Base-by-base conservation (phyloP, 345 rosid genomes). In the Mangifera indica region DNA sequence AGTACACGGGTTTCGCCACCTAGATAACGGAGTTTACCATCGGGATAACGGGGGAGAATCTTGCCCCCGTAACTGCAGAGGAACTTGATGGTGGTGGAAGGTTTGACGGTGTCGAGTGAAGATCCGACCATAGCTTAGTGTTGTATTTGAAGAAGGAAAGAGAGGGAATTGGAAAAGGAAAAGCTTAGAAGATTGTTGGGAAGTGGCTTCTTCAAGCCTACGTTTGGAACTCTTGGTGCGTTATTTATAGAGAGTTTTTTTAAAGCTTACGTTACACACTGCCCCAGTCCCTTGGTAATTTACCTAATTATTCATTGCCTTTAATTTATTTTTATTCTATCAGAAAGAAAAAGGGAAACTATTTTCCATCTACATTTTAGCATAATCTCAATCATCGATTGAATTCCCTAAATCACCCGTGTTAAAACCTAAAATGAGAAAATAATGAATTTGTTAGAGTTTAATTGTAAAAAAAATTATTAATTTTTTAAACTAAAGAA, bases 1-100 rank as follows among this genome's bases (percentile, higher is more conserved):
- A 94, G 89, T 81, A 94, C 91, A 64, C 97, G 97, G 69, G 97
- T 92, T 20, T 88, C 81, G 18, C 98, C 98, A 22, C 97, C 98
- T 13, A 78, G 72, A 67, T 92, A 94, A 77, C 97, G 97, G 85
- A 92, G 98, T 54, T 83, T 89, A 20, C 93, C 90, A 76, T 93
- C 96, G 13, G 93, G 84, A 74, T 85, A 81, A 72, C 97, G 98
- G 46, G 98, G 97, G 56, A 84, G 63, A 72, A 93, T 91, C 82
- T 78, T 87, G 24, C 98, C 97, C 49, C 93, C 96, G 81, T 93
- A 88, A 70, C 97, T 93, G 80, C 96, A 91, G 40, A 90, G 87
- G 79, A 93, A 87, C 71, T 91, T 93, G 79, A 91, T 76, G 72
- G 84, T 78, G 72, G 83, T 1, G 71, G 73, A 5, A 49, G 76